These are phyloP conservation scores for Albugo laibachii DNA, from an alignment of 352 stramenopile species.

Conservation along the genomic window DNA sequence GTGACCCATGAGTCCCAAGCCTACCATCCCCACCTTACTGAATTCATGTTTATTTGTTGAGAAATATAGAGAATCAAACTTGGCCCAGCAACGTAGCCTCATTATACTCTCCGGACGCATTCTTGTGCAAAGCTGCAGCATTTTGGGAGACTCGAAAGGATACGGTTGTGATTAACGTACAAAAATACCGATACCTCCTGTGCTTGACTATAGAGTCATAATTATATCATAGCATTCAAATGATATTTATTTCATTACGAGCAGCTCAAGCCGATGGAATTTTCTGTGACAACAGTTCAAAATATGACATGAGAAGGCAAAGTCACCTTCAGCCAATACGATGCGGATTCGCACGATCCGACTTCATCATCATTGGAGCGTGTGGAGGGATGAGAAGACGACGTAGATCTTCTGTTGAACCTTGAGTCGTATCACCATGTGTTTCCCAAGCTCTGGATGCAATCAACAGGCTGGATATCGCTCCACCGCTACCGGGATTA, in stretches of 20 bases:
- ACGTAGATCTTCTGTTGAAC: conserved; percentile 57
- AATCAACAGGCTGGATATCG: conserved; percentile 59
- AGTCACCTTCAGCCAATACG: conserved; percentile 24
- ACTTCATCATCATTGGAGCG: conserved; percentile 53
- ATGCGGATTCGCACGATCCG: conserved; percentile 66
- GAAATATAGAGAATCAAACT: too few species aligned
- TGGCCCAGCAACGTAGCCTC: too few species aligned
- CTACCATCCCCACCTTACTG: conserved; percentile 86
- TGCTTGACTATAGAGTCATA: too few species aligned
- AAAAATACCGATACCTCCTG: too few species aligned
- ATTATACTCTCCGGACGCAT: too few species aligned
- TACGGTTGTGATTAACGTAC: background rate
- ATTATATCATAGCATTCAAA: too few species aligned
- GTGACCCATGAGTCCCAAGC: conserved; percentile 95
- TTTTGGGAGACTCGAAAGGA: background rate
- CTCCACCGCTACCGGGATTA: conserved; percentile 63
- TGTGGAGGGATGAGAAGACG: conserved; percentile 50
- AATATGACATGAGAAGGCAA: too few species aligned
- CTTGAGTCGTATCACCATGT: conserved; percentile 59
- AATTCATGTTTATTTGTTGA: conserved; percentile 13
- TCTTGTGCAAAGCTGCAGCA: background rate
- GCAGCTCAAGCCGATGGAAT: too few species aligned
- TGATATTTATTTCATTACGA: too few species aligned
- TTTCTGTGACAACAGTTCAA: too few species aligned
- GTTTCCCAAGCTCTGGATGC: conserved; percentile 69